Base-by-base conservation (phyloP, 257 asterid species). In the Nicotiana paniculata region DNA sequence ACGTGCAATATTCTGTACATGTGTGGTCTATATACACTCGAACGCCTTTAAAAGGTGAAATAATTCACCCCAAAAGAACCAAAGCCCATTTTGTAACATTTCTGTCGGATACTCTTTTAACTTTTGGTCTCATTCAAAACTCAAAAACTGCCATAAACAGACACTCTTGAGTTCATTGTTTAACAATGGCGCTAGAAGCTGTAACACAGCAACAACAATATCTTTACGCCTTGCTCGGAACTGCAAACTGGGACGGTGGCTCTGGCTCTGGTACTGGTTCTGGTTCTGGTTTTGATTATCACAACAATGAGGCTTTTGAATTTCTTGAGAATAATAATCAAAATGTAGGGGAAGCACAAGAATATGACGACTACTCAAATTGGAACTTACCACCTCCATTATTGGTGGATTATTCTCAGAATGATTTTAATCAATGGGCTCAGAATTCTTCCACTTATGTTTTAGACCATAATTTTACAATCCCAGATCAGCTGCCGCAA, bases 151-250 rank as follows among this genome's bases (percentile, higher is more conserved):
- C 18, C 63, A 58, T 18, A 58, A 58, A 18, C 63, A 18, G 28
- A 46, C 10, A 48, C 2, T 74, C 61, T 46, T 43, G 8, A 51
- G 43, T 51, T 75, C 54, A 64, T 51, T n/a, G 54, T 63, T 66
- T 37, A 51, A 82, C 6, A 67, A 86, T 88, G 90, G 90, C 86
- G 16, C 82, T 84, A 15, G 83, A 86, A 84, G 82, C 87, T n/a
- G 72, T 84, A 63, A 58, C 84, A 21, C 83, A 80, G 26, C 88
- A 86, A 24, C 85, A 69, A 18, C 84, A 83, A 4, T 2, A 83
- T 57, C 35, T 77, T n/a, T 68, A 46, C 77, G 70, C 57, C 43
- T 51, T 82, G 61, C n/a, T 82, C 2, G 77, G 48, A 30, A 72
- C n/a, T 24, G 4, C 39, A 46, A 86, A 81, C 18, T 74, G 79